Percentiles rank a stretch among this genome's conserved stretches.
Conservation (phyloP, 495 filamentous ascomycete species). For the Tetracladium setigerum region DNA sequence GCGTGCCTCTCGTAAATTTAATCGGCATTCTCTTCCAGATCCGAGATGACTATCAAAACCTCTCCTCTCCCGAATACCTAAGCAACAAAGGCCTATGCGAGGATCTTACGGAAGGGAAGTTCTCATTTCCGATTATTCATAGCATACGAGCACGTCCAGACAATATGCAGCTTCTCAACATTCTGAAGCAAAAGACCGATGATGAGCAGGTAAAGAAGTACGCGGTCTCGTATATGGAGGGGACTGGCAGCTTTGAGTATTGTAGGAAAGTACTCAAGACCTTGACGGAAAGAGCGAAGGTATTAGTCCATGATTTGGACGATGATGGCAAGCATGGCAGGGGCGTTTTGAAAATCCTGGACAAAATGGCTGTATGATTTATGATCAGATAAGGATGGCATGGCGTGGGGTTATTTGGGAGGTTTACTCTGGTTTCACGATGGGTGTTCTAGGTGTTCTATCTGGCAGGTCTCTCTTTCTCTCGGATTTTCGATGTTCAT, state of each 20-base stretch:
- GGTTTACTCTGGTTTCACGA: too few species aligned
- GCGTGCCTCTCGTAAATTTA: conserved; percentile 78
- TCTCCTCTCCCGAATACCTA: conserved; percentile 64
- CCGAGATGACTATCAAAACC: conserved; percentile 92
- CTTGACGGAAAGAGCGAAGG: conserved; percentile 56
- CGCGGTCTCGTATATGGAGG: conserved; percentile 87
- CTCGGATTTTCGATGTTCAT: too few species aligned
- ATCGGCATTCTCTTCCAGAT: conserved; percentile 95
- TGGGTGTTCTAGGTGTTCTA: too few species aligned
- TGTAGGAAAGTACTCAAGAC: conserved; percentile 61
- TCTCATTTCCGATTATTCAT: conserved; percentile 95
- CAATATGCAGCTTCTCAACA: conserved; percentile 82
- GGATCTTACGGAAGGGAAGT: conserved; percentile 96
- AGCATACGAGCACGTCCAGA: conserved; percentile 74
- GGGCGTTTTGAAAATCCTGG: conserved; percentile 43
- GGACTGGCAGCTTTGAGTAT: conserved; percentile 83
- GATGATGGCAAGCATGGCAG: conserved; percentile 34
- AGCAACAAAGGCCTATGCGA: conserved; percentile 92
- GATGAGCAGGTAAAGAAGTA: conserved; percentile 87
- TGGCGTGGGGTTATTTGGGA: too few species aligned
- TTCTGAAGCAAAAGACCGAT: conserved; percentile 79
- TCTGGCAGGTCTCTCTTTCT: too few species aligned
- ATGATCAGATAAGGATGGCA: too few species aligned
- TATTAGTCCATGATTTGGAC: conserved; percentile 62
- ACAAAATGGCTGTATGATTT: conserved; percentile 24